Base-by-base conservation (phyloP, 768 basidiomycete genomes). In the Inosperma sp. region DNA sequence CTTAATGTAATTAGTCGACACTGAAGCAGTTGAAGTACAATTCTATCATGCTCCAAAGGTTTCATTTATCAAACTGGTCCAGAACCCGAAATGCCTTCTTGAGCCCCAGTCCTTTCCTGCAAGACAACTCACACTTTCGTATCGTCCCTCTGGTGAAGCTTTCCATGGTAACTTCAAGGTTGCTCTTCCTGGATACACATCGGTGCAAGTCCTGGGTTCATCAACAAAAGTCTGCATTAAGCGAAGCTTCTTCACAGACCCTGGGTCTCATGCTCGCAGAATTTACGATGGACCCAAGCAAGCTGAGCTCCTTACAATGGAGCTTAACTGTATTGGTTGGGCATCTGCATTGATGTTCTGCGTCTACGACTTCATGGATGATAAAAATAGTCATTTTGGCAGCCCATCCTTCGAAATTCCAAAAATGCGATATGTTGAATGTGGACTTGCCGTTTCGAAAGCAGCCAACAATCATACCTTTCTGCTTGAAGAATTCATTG, bases 401-500 rank as follows among this genome's bases (percentile, higher is more conserved):
- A 23, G 5, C 2, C 39, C n/a, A n/a, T n/a, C 12, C 13, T 36
- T 30, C 23, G 26, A 34, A 0, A 10, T 53, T 31, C 56, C 56
- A 1, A 8, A 10, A 3, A 41, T 56, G 25, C 43, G 25, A 2
- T 56, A 49, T 37, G 52, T 53, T 17, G 6, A 40, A 8, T 39
- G 44, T 17, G 55, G 51, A 19, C 13, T 52, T 25, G 53, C 48
- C 3, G 26, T 51, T 27, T 42, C 51, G 4, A 21, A 27, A 3
- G 34, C 48, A 0, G 17, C 13, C 16, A 17, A 47, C n/a, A 33
- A 34, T n/a, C 23, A 29, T 1, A 13, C 30, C 2, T 58, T 46
- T 16, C 27, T 58, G 4, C 17, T 58, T 0, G 56, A 57, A 22
- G 56, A 57, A 26, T 37, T 31, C 3, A 53, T 57, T 41, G 48